Evolutionary conservation across 352 stramenopile species (phyloP).

Genomic region (Blastocystis sp.): DNA sequence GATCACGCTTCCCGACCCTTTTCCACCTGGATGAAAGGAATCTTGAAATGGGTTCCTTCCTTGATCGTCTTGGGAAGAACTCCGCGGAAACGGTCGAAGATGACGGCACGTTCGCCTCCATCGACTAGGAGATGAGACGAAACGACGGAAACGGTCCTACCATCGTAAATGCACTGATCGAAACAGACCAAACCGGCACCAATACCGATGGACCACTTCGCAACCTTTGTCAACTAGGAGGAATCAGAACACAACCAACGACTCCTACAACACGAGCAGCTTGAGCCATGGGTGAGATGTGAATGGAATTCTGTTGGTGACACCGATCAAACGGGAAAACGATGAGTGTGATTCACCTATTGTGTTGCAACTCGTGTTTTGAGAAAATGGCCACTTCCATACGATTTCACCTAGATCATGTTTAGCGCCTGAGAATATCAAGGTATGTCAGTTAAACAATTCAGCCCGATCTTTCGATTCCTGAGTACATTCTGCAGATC

Average conservation of each 20-base stretch:
- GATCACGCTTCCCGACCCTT: slow-evolving; percentile 51
- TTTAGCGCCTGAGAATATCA: no score
- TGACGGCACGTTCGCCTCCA: slow-evolving; percentile 89
- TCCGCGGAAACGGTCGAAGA: slow-evolving; percentile 95
- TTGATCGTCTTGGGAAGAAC: slow-evolving; percentile 83
- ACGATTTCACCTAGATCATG: no score
- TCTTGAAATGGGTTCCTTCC: slow-evolving; percentile 97
- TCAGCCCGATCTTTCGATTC: no score
- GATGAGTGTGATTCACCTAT: no score
- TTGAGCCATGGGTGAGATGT: no score
- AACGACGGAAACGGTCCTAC: neutral
- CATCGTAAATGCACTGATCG: slow-evolving; percentile 45
- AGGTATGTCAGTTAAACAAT: no score
- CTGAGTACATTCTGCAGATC: no score
- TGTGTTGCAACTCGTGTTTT: no score
- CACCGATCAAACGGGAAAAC: no score
- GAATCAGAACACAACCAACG: neutral
- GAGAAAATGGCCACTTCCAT: no score
- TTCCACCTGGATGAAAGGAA: slow-evolving; percentile 82
- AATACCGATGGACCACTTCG: slow-evolving; percentile 40
- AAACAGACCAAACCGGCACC: neutral
- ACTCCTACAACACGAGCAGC: slow-evolving; percentile 31
- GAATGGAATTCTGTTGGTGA: slow-evolving; percentile 20
- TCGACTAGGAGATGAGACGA: slow-evolving; percentile 71
- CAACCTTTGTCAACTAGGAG: slow-evolving; percentile 46